Percentiles rank a stretch among this genome's conserved stretches.
Conservation (phyloP, 257 asterid genomes). For the Nicotiana paniculata region DNA sequence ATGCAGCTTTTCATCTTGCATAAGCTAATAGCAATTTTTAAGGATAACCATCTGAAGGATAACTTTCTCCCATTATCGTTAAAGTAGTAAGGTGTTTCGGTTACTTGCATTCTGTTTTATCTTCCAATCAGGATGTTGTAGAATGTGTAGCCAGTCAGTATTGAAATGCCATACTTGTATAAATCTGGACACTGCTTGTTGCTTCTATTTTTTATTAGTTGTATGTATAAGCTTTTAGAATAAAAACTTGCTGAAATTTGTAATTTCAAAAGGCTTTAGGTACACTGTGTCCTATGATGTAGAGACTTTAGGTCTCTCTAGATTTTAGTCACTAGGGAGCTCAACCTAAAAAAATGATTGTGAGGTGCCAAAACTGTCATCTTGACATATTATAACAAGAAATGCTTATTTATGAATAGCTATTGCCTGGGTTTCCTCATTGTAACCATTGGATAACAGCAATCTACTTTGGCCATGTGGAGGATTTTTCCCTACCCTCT, state of each 20-base stretch:
- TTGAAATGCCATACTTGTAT: neutral
- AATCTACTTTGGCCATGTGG: neutral
- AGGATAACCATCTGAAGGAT: neutral
- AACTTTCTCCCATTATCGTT: neutral
- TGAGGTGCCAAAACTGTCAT: neutral
- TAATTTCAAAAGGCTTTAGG: neutral
- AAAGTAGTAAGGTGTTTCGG: neutral
- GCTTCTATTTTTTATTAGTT: neutral
- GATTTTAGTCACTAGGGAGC: neutral
- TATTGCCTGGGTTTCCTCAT: neutral
- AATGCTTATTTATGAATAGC: neutral
- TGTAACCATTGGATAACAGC: neutral
- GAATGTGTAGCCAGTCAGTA: neutral
- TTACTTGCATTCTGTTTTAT: neutral
- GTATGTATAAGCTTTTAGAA: neutral
- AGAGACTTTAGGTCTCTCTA: neutral
- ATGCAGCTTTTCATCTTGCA: neutral
- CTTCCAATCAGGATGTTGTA: neutral
- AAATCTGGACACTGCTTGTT: neutral
- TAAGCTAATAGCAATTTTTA: neutral
- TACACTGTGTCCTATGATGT: neutral
- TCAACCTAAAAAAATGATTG: neutral
- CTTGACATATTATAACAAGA: neutral
- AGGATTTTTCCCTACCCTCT: neutral
- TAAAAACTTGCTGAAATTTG: neutral